Evolutionary conservation across 345 rosid genomes (phyloP), one percentile per base, ranked within the genome.

Genomic region (Triadica sebifera): DNA sequence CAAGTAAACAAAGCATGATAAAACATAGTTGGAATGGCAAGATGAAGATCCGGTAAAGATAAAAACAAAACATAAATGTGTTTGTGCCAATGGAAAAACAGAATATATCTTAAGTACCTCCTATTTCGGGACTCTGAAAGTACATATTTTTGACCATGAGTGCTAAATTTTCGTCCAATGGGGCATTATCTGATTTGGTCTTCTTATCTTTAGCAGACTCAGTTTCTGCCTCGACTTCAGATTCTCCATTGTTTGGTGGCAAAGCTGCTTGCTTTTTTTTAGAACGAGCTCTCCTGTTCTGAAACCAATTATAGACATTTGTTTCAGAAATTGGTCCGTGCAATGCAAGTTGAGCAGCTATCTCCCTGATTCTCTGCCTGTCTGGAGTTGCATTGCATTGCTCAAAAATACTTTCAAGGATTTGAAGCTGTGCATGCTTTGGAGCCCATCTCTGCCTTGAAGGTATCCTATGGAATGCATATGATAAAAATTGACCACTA

Each of bases 231-330:
- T 75, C 86, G 12, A 67, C 61, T 47, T 78, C 79, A 17, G 55
- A 29, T 63, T 80, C 79, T n/a, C 52, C 67, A 59, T 45, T 65
- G 72, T 29, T 60, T 15, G 81, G 55, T 4, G 49, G 49, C 10
- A 49, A 22, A 65, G 76, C 78, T 37, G 70, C 63, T 56, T 84
- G 85, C 80, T 89, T 90, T 57, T 90, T 82, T 65, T 92, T 92
- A 0, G 87, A 80, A 51, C 96, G 87, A 74, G 94, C 97, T 45
- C 92, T 79, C 24, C 97, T 77, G 70, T 92, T 92, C 70, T 89
- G 93, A 72, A 90, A 92, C 97, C 94, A 92, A 51, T 90, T 88
- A 72, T 89, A 90, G 5, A 92, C 92, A 85, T 89, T 90, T 9
- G 87, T 82, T 82, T 90, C 97, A 0, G 89, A 78, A 64, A 89